Evolutionary conservation across 345 rosid species (phyloP).

Genomic region (Gossypium herbaceum): DNA sequence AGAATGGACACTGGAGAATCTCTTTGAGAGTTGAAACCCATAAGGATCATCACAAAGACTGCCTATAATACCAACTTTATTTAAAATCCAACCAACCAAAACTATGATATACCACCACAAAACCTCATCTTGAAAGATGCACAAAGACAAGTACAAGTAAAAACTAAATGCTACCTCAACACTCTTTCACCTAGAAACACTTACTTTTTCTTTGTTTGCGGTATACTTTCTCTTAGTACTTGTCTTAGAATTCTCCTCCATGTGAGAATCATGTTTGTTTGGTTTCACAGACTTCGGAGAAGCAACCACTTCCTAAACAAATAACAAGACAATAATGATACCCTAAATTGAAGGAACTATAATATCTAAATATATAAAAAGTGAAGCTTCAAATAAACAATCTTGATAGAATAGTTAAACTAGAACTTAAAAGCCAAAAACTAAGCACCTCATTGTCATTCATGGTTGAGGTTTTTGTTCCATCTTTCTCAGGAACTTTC

Average conservation of each 20-base stretch:
- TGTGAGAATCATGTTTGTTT: constrained; percentile 39
- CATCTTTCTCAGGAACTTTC: constrained; percentile 44
- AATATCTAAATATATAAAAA: background rate
- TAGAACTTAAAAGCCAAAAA: constrained; percentile 7
- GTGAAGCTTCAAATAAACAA: background rate
- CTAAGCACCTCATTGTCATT: constrained; percentile 49
- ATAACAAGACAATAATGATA: background rate
- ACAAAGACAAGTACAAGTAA: background rate
- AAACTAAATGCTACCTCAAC: background rate
- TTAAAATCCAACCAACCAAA: background rate
- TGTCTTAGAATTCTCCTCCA: constrained; percentile 54
- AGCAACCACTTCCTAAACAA: constrained; percentile 43
- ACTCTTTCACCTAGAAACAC: background rate
- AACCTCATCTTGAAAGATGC: background rate
- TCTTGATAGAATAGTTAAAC: constrained; percentile 5
- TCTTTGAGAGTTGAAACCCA: background rate
- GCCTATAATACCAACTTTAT: background rate
- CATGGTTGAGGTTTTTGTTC: constrained; percentile 34
- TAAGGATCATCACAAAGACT: background rate
- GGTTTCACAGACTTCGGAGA: constrained; percentile 54
- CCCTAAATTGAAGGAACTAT: background rate
- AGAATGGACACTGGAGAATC: background rate
- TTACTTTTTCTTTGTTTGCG: constrained; percentile 51
- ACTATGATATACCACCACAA: background rate
- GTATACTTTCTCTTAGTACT: constrained; percentile 56